phyloP scores from a whole-genome alignment of 768 basidiomycete genomes.

The Peribolospora baueri region DNA sequence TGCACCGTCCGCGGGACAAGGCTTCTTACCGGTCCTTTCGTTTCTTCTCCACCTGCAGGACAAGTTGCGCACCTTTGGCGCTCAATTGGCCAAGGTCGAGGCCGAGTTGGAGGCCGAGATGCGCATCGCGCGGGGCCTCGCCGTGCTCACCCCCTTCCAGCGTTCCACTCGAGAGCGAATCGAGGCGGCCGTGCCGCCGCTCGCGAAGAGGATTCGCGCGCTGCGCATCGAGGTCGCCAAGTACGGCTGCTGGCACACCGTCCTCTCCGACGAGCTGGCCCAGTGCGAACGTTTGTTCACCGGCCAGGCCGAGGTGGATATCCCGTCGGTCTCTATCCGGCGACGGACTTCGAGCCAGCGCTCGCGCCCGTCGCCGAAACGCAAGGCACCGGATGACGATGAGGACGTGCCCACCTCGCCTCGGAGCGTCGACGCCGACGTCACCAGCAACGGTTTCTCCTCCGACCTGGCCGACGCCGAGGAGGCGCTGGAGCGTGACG shows the following conservation, averaged over 20 bases:
- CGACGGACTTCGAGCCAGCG: too few relatives aligned
- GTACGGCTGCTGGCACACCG: conserved; percentile 41
- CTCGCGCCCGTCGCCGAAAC: too few relatives aligned
- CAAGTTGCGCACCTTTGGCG: conserved; percentile 42
- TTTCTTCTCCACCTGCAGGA: conserved; percentile 23
- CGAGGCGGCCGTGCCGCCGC: conserved; percentile 31
- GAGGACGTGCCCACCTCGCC: too few relatives aligned
- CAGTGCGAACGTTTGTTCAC: too few relatives aligned
- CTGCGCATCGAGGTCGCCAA: conserved; percentile 45
- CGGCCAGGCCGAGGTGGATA: too few relatives aligned
- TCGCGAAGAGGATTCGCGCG: conserved; percentile 40
- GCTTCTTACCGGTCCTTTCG: not conserved
- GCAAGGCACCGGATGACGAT: too few relatives aligned
- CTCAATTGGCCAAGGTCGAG: conserved; percentile 30
- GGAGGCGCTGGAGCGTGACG: too few relatives aligned
- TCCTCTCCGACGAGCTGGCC: conserved; percentile 43
- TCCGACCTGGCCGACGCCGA: too few relatives aligned
- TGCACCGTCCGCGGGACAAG: not conserved
- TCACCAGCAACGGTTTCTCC: too few relatives aligned
- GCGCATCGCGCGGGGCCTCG: conserved; percentile 54
- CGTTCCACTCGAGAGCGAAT: conserved; percentile 58
- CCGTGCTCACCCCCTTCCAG: conserved; percentile 67
- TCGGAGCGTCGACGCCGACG: too few relatives aligned
- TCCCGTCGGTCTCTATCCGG: too few relatives aligned
- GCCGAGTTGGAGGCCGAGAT: conserved; percentile 41